Percentiles rank a stretch among this genome's conserved stretches.
Evolutionary conservation across 163 green algal species (phyloP).

Genomic region (Volvox carteri): DNA sequence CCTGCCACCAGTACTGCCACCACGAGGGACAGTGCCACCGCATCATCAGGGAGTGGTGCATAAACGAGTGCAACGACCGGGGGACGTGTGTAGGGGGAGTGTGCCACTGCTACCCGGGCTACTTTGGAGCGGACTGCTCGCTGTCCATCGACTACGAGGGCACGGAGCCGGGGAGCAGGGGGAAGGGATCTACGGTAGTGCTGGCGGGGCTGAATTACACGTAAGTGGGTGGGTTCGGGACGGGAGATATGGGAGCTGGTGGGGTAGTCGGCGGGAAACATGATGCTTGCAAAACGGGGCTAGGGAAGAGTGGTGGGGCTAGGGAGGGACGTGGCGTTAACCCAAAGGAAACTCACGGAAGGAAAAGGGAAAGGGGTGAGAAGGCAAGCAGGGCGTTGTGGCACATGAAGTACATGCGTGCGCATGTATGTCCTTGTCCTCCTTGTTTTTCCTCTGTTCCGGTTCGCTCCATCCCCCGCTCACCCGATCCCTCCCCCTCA

Average conservation of each 20-base stretch:
- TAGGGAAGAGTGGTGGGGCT: too few relatives aligned
- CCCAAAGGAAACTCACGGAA: too few relatives aligned
- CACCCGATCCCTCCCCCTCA: too few relatives aligned
- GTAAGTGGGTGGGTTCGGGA: neutral
- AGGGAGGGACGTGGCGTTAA: too few relatives aligned
- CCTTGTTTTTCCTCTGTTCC: too few relatives aligned
- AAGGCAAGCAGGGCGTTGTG: too few relatives aligned
- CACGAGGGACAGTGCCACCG: slow-evolving; percentile 32
- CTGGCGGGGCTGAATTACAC: slow-evolving; percentile 35
- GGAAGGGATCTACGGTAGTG: slow-evolving; percentile 2
- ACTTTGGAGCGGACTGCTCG: slow-evolving; percentile 43
- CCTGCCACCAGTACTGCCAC: slow-evolving; percentile 29
- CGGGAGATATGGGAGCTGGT: neutral
- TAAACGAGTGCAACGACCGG: slow-evolving; percentile 53
- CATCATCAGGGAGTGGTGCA: slow-evolving; percentile 40
- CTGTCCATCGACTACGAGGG: slow-evolving; percentile 21
- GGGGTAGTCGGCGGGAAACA: neutral
- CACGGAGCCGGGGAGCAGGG: neutral
- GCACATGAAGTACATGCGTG: too few relatives aligned
- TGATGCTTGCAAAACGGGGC: neutral
- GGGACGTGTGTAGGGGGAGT: slow-evolving; percentile 30
- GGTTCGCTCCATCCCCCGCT: too few relatives aligned
- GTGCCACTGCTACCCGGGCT: slow-evolving; percentile 55
- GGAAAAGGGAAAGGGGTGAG: too few relatives aligned
- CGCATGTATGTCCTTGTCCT: too few relatives aligned